Conservation (phyloP, 768 basidiomycete genomes). For the Hypholoma fasciculare region DNA sequence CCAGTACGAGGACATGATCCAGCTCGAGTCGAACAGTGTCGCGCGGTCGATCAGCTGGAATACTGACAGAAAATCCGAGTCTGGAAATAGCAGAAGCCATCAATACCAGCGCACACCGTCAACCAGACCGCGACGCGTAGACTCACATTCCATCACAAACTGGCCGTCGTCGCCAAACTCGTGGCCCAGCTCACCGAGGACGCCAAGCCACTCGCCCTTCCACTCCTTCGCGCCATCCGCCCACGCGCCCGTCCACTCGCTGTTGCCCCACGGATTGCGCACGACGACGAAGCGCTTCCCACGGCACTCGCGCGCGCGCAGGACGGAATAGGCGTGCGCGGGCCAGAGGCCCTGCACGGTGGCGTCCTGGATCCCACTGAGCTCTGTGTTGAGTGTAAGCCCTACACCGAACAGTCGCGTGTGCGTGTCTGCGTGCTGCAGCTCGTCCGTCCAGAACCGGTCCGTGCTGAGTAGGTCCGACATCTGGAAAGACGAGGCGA, state of each 20-base stretch:
- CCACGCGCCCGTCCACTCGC: conserved; percentile 45
- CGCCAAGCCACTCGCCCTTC: conserved; percentile 39
- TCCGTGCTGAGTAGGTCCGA: conserved; percentile 42
- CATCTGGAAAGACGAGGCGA: conserved; percentile 32
- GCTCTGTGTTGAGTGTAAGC: conserved; percentile 26
- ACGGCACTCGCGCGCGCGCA: conserved; percentile 36
- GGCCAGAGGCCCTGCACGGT: conserved; percentile 29
- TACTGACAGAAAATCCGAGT: conserved; percentile 34
- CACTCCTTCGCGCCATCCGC: conserved; percentile 44
- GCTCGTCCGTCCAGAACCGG: conserved; percentile 50
- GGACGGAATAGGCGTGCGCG: conserved; percentile 41
- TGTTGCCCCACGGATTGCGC: conserved; percentile 44
- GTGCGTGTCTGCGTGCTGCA: conserved; percentile 42
- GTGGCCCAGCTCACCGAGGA: conserved; percentile 32
- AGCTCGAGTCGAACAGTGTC: conserved; percentile 38
- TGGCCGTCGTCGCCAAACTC: conserved; percentile 38
- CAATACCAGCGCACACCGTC: not conserved
- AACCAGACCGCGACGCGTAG: not conserved
- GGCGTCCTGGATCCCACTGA: conserved; percentile 12
- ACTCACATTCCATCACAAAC: conserved; percentile 43
- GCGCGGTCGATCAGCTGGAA: conserved; percentile 38
- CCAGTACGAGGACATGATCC: conserved; percentile 44
- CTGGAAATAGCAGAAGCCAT: conserved; percentile 10
- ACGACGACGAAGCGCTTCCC: conserved; percentile 29
- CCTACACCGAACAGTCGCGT: conserved; percentile 42